Evolutionary conservation across 768 basidiomycete species (phyloP).

Genomic region (Cystofilobasidium macerans): DNA sequence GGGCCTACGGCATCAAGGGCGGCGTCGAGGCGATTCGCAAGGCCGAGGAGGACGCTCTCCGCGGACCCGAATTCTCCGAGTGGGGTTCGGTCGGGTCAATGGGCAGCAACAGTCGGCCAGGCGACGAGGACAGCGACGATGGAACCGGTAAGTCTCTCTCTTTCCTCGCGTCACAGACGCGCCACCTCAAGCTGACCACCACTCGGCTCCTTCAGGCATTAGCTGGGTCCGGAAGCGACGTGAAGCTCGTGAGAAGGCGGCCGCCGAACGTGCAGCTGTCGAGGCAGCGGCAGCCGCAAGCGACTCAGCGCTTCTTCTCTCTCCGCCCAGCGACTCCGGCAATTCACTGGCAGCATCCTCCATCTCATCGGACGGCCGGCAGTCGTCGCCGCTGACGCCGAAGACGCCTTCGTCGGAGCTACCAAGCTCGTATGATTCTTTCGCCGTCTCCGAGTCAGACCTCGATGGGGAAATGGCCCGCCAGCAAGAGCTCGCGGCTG

Average conservation of each 20-base stretch:
- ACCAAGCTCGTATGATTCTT: neutral
- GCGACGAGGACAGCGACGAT: slow-evolving; percentile 18
- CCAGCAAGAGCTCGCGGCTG: neutral
- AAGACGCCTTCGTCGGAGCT: neutral
- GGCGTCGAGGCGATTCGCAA: slow-evolving; percentile 15
- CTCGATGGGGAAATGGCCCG: neutral
- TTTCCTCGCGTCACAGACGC: neutral
- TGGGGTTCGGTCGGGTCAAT: slow-evolving; percentile 10
- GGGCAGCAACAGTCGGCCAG: slow-evolving; percentile 6
- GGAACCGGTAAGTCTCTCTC: slow-evolving; percentile 1
- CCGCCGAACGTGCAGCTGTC: slow-evolving; percentile 2
- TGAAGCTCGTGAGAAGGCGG: slow-evolving; percentile 17
- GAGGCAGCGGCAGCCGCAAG: neutral
- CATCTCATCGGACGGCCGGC: neutral
- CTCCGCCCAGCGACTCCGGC: neutral
- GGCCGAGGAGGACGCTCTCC: slow-evolving; percentile 17
- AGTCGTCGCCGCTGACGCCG: neutral
- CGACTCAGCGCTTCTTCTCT: neutral
- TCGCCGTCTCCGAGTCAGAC: neutral
- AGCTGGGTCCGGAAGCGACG: slow-evolving; percentile 19
- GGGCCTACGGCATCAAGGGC: slow-evolving; percentile 15
- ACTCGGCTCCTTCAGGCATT: slow-evolving; percentile 6
- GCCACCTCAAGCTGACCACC: neutral
- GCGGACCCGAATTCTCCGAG: slow-evolving; percentile 16
- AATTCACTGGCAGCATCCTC: neutral